Percentiles rank a stretch among this genome's conserved stretches.
Conservation (phyloP, 495 filamentous ascomycete species). For the Acidomyces sp. region DNA sequence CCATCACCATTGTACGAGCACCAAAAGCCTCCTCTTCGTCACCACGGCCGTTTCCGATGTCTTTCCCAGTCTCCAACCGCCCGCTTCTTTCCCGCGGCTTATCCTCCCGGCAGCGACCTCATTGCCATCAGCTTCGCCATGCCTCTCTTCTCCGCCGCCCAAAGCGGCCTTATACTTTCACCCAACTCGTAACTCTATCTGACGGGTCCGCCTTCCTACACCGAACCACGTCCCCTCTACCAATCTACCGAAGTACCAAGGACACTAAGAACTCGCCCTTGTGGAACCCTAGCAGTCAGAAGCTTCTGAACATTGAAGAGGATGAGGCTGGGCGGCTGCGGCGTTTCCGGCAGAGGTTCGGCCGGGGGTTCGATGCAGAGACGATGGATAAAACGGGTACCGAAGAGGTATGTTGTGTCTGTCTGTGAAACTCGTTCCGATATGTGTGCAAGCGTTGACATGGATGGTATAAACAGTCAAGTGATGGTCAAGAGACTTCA, state of each 20-base stretch:
- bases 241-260: slow-evolving; percentile 63
- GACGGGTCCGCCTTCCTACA: slow-evolving; percentile 79
- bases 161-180: slow-evolving; percentile 87
- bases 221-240: slow-evolving; percentile 73
- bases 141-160: slow-evolving; percentile 82
- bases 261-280: slow-evolving; percentile 77
- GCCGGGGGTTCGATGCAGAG: slow-evolving; percentile 64
- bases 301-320: slow-evolving; percentile 74
- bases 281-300: slow-evolving; percentile 75
- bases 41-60: background rate
- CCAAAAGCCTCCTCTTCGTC: background rate
- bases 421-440: background rate
- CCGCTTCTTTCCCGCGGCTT: background rate
- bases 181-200: slow-evolving; percentile 85
- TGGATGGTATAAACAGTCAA: slow-evolving; percentile 4
- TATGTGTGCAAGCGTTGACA: background rate
- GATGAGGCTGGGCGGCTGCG: slow-evolving; percentile 87
- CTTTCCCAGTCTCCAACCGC: background rate
- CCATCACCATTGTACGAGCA: background rate
- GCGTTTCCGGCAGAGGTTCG: slow-evolving; percentile 74
- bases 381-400: slow-evolving; percentile 18
- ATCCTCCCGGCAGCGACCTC: background rate
- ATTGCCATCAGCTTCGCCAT: slow-evolving; percentile 40
- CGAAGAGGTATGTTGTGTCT: slow-evolving; percentile 1
- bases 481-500: slow-evolving; percentile 8